A percentile compares a stretch with the other conserved stretches of the same genome.
phyloP scores from a whole-genome alignment of 2,329 filamentous ascomycete genomes.

The Penicillium decumbens region DNA sequence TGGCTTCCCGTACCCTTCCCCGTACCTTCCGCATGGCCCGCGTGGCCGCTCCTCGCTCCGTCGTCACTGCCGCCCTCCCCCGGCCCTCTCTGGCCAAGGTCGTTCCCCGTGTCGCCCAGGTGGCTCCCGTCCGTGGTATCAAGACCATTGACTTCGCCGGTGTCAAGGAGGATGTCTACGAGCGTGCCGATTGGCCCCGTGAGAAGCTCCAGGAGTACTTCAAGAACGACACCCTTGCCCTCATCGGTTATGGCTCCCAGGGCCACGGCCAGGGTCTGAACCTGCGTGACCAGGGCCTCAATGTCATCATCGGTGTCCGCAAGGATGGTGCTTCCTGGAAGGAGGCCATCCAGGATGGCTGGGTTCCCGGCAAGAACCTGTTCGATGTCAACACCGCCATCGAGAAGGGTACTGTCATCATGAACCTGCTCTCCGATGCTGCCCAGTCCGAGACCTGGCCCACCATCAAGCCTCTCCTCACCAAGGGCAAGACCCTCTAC shows the following conservation, averaged over 20 bases:
- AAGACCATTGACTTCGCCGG: conserved; percentile 99
- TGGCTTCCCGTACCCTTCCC: conserved; percentile 49
- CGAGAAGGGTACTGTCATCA: conserved; percentile 85
- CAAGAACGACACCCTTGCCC: conserved; percentile 98
- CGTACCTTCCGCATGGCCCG: conserved; percentile 57
- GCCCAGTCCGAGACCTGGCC: conserved; percentile 99
- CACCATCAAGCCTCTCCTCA: conserved; percentile 93
- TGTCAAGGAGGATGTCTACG: conserved; percentile 89
- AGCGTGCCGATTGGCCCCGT: conserved; percentile 96
- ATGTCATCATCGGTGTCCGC: conserved; percentile 97
- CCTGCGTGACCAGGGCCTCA: conserved; percentile 98
- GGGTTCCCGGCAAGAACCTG: conserved; percentile 97
- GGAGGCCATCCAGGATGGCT: conserved; percentile 94
- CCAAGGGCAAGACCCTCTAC: conserved; percentile 99
- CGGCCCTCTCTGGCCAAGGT: conserved; percentile 47
- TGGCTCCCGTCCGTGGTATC: conserved; percentile 63
- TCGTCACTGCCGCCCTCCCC: conserved; percentile 54
- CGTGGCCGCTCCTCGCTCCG: conserved; percentile 55
- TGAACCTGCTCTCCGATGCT: conserved; percentile 98
- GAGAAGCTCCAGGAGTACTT: conserved; percentile 99
- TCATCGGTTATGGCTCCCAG: conserved; percentile 98
- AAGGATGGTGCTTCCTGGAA: conserved; percentile 99
- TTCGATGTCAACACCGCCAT: conserved; percentile 98
- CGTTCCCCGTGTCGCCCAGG: conserved; percentile 43
- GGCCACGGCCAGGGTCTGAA: conserved; percentile 99